A percentile compares a stretch with the other conserved stretches of the same genome.
These are phyloP conservation scores for Tilletia horrida DNA, from an alignment of 1,284 basidiomycete species.

Conservation along the genomic window DNA sequence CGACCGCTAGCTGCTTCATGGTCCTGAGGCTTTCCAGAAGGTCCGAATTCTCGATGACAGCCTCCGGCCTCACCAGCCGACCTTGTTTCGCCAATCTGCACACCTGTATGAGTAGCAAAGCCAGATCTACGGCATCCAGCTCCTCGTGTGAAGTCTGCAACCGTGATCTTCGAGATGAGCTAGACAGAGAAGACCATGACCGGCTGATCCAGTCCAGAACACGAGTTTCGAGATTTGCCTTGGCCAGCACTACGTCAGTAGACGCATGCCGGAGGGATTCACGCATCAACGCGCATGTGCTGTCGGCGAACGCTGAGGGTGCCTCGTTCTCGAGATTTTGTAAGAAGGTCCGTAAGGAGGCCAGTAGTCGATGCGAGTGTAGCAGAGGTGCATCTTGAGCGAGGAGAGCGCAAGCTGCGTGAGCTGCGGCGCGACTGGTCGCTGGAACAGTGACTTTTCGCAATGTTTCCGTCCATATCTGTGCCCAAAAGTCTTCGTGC, in stretches of 20 bases:
- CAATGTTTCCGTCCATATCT: constrained; percentile 75
- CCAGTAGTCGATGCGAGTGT: constrained; percentile 62
- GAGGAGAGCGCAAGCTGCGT: constrained; percentile 65
- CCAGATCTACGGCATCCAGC: constrained; percentile 19
- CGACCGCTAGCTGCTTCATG: constrained; percentile 51
- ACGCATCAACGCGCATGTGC: constrained; percentile 75
- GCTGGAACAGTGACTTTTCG: constrained; percentile 66
- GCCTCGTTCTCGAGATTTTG: constrained; percentile 82
- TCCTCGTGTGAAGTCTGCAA: not conserved
- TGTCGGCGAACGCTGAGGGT: constrained; percentile 75
- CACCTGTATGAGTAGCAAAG: constrained; percentile 29
- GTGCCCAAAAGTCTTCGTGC: constrained; percentile 63
- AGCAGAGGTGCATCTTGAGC: constrained; percentile 57
- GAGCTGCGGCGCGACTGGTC: constrained; percentile 64
- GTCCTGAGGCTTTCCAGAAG: not conserved
- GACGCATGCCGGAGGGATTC: constrained; percentile 67
- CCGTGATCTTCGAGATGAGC: constrained; percentile 31
- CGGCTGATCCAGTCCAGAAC: constrained; percentile 76
- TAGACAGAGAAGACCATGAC: constrained; percentile 65
- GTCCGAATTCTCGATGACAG: not conserved
- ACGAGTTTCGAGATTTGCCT: constrained; percentile 76
- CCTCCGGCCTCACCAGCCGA: constrained; percentile 26
- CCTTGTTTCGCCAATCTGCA: constrained; percentile 23
- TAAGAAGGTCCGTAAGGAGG: constrained; percentile 71
- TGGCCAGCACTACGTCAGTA: constrained; percentile 74